Conservation (phyloP, 108 stramenopile genomes). For the Chaetoceros muelleri region DNA sequence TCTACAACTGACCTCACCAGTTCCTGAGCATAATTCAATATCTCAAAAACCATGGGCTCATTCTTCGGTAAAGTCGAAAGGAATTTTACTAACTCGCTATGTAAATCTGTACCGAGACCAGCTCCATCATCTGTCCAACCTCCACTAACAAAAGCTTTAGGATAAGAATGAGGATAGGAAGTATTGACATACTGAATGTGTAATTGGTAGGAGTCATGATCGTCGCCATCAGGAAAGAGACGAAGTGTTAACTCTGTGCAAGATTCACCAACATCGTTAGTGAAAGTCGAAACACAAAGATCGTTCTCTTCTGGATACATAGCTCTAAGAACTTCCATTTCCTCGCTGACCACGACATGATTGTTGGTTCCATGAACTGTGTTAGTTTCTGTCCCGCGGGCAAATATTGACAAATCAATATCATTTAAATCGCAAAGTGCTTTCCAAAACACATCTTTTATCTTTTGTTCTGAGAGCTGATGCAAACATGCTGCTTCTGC, state of each 20-base stretch:
- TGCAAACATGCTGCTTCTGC: background rate
- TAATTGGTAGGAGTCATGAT: background rate
- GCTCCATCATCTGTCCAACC: background rate
- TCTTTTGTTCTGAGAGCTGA: background rate
- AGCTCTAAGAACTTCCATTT: constrained; percentile 61
- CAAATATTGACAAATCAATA: background rate
- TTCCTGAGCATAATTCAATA: constrained; percentile 40
- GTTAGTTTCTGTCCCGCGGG: background rate
- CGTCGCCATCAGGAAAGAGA: background rate
- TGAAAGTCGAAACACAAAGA: background rate
- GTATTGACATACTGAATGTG: background rate
- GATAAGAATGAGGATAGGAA: background rate
- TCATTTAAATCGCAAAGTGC: background rate
- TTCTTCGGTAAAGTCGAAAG: constrained; percentile 18
- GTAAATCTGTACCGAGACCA: constrained; percentile 21
- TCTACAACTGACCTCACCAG: too few relatives aligned
- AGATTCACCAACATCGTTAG: background rate
- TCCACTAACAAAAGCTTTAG: background rate
- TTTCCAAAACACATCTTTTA: background rate
- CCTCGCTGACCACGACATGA: constrained; percentile 31
- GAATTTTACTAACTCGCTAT: constrained; percentile 29
- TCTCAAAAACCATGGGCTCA: constrained; percentile 57
- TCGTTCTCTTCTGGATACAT: constrained; percentile 40
- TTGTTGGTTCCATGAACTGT: constrained; percentile 14
- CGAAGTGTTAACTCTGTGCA: background rate